These are phyloP conservation scores for Tulasnella calospora DNA, from an alignment of 768 basidiomycete species.

Conservation along the genomic window DNA sequence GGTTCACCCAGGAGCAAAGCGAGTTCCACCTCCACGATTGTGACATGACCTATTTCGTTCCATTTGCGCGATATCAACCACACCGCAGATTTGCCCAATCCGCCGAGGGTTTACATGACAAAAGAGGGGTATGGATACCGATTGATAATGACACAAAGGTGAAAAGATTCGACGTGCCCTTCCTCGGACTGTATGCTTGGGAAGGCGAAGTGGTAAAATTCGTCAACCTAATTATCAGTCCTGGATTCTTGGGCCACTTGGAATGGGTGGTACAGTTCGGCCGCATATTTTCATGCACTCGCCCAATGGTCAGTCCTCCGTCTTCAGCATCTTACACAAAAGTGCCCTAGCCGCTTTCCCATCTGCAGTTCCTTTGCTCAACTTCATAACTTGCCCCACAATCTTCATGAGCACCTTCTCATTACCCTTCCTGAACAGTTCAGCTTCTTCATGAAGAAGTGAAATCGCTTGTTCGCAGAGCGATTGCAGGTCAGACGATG, in stretches of 20 bases:
- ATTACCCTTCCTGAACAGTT: constrained; percentile 62
- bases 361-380: constrained; percentile 72
- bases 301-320: background rate
- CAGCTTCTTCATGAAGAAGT: constrained; percentile 60
- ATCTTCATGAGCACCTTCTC: constrained; percentile 75
- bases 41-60: no score
- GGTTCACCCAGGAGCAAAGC: no score
- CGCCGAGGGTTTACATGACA: no score
- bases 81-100: no score
- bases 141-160: background rate
- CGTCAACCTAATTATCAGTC: background rate
- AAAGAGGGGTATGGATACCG: no score
- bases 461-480: constrained; percentile 63
- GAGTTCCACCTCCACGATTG: no score
- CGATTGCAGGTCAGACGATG: constrained; percentile 43
- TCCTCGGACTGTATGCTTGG: no score
- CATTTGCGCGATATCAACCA: no score
- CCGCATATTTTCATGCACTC: no score
- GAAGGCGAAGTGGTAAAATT: background rate
- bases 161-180: no score
- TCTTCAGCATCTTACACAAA: constrained; percentile 36
- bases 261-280: background rate
- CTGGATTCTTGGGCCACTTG: background rate
- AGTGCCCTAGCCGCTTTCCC: constrained; percentile 53
- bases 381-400: constrained; percentile 80